Percentiles rank a stretch among this genome's conserved stretches.
Conservation (phyloP, 441 rosid genomes). For the Capsella rubella region DNA sequence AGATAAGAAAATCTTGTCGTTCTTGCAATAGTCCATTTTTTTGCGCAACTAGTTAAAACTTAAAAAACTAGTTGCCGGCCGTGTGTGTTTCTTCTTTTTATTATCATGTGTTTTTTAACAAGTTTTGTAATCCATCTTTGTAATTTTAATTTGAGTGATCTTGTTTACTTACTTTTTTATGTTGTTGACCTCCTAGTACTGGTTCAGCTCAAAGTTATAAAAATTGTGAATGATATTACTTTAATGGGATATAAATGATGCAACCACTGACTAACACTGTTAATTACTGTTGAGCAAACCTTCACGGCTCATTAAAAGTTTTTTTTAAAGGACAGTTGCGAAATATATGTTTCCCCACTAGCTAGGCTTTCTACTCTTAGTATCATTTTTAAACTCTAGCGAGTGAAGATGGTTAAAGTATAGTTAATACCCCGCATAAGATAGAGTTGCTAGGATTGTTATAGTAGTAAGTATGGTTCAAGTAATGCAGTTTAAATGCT, state of each 20-base stretch:
- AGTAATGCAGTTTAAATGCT: neutral
- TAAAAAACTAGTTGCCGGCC: neutral
- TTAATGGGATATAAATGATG: slow-evolving; percentile 22
- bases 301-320: slow-evolving; percentile 39
- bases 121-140: too few relatives aligned
- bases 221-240: neutral
- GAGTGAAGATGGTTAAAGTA: slow-evolving; percentile 22
- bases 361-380: slow-evolving; percentile 29
- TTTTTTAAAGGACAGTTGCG: neutral
- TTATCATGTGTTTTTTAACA: too few relatives aligned
- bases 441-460: neutral
- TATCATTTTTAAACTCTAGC: slow-evolving; percentile 9
- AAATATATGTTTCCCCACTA: neutral
- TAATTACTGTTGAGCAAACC: slow-evolving; percentile 37
- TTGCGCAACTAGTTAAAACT: neutral
- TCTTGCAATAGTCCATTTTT: slow-evolving; percentile 35
- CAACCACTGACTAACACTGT: slow-evolving; percentile 22
- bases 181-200: neutral
- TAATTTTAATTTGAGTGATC: too few relatives aligned
- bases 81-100: too few relatives aligned
- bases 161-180: too few relatives aligned
- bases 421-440: neutral
- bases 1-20: slow-evolving; percentile 61
- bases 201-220: neutral
- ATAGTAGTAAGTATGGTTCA: neutral